Base-by-base conservation (phyloP, 495 filamentous ascomycete species). In the Hypoxylon subgilvum region DNA sequence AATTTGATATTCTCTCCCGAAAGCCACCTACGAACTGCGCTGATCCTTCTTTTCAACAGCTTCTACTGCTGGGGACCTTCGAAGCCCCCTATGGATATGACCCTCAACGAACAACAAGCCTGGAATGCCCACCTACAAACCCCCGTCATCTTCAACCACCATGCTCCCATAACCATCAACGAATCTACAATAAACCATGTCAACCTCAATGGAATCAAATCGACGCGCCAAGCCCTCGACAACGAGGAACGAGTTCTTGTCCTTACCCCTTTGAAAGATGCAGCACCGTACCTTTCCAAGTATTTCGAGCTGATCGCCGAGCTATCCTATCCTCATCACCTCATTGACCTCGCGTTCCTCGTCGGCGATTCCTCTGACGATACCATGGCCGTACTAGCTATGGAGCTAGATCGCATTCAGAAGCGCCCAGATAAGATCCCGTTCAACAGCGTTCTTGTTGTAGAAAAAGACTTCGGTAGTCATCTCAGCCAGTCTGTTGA, bases 31-130 rank as follows among this genome's bases (percentile, higher is more conserved):
- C n/a, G n/a, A 27, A 50, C 36, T 39, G 41, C 59, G 28, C 63
- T 74, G 49, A 71, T 63, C 12, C 47, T 44, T 23, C 19, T 43
- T 47, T 27, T 47, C 32, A 38, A n/a, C 70, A 97, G 95, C 73
- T 97, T 96, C 73, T 96, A 96, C 76, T 98, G 94, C 79, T 98
- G 89, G 80, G 94, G 94, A 9, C 92, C 94, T 6, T 82, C 88
- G 8, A 96, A 92, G 77, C 80, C 94, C 9, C 94, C 94, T 40
- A 95, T 95, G 87, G 85, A 92, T 32, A 96, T 98, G 89, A 83
- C 86, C 25, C 75, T 87, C 18, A 96, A 96, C 65, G 94, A 97
- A 68, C 88, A 95, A 73, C 84, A 84, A 39, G 83, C 87, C 53
- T 98, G 94, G 94, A 87, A 89, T 57, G 83, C 85, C 48, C 92